These are phyloP conservation scores for Podaxis carcinomalis DNA, from an alignment of 768 basidiomycete species.

Conservation along the genomic window DNA sequence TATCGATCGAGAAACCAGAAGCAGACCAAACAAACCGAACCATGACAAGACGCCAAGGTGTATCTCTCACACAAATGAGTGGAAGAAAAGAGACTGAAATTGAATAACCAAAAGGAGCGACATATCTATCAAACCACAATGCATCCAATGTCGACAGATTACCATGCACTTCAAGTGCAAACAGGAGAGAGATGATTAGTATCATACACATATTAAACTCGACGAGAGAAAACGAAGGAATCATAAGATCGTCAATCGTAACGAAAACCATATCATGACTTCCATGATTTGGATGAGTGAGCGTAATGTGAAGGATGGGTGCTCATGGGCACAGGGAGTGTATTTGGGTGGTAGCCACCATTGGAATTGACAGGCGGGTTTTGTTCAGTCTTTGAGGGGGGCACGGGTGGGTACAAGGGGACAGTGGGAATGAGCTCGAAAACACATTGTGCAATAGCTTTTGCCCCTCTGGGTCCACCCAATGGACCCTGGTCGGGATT, in stretches of 20 bases:
- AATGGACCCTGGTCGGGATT: constrained; percentile 41
- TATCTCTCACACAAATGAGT: too few species aligned
- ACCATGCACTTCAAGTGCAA: constrained; percentile 5
- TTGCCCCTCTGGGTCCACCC: constrained; percentile 29
- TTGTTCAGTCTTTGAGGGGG: constrained; percentile 12
- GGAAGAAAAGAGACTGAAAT: neutral
- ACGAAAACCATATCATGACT: constrained; percentile 4
- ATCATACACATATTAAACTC: constrained; percentile 2
- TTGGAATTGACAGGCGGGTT: constrained; percentile 10
- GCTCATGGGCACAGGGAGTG: neutral
- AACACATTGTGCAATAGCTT: constrained; percentile 65
- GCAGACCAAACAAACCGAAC: neutral
- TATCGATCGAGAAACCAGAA: neutral
- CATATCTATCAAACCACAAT: constrained; percentile 6
- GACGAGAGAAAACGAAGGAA: neutral
- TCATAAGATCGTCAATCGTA: neutral
- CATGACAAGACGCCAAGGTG: neutral
- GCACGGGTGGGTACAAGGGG: constrained; percentile 51
- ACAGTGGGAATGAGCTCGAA: constrained; percentile 79
- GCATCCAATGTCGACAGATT: neutral
- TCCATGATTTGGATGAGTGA: constrained; percentile 10
- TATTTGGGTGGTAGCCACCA: constrained; percentile 9
- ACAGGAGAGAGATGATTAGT: constrained; percentile 4
- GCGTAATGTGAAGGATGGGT: neutral
- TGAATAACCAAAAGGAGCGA: constrained; percentile 5